Conservation (phyloP, 1,284 basidiomycete species). For the Chondrostereum purpureum region DNA sequence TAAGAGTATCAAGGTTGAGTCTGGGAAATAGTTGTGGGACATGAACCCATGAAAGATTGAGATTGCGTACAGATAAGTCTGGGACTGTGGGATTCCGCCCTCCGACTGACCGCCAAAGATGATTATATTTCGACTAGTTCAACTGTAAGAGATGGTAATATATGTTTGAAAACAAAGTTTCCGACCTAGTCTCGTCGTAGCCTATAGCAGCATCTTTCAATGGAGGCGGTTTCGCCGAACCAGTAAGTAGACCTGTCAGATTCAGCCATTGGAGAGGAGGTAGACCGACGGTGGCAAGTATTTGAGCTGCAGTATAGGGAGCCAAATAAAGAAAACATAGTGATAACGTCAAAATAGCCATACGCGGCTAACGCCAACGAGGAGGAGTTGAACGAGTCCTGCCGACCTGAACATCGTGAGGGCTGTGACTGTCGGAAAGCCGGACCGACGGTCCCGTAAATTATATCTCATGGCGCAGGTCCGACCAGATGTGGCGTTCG, state of each 20-base stretch:
- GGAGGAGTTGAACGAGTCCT: neutral
- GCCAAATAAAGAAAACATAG: conserved; percentile 19
- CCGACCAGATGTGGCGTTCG: too few relatives aligned
- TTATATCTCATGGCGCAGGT: too few relatives aligned
- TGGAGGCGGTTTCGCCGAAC: conserved; percentile 49
- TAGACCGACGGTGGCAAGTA: conserved; percentile 22
- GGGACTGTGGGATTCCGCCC: conserved; percentile 52
- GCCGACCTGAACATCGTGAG: neutral
- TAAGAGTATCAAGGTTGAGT: conserved; percentile 50
- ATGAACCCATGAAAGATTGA: conserved; percentile 1
- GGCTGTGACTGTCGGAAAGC: neutral
- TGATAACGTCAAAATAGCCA: conserved; percentile 3
- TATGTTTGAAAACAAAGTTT: neutral
- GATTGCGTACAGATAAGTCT: conserved; percentile 58
- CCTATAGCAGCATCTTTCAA: conserved; percentile 69
- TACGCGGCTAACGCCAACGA: neutral
- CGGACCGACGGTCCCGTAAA: too few relatives aligned
- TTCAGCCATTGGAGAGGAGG: conserved; percentile 72
- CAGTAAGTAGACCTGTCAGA: conserved; percentile 46
- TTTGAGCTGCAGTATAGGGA: conserved; percentile 15
- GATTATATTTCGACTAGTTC: conserved; percentile 44
- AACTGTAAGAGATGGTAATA: neutral
- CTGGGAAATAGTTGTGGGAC: conserved; percentile 26
- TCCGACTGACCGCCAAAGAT: conserved; percentile 72
- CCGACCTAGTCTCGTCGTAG: conserved; percentile 43